Base-by-base conservation (phyloP, 176 grass and related monocot species). In the Tuctoria greenei region DNA sequence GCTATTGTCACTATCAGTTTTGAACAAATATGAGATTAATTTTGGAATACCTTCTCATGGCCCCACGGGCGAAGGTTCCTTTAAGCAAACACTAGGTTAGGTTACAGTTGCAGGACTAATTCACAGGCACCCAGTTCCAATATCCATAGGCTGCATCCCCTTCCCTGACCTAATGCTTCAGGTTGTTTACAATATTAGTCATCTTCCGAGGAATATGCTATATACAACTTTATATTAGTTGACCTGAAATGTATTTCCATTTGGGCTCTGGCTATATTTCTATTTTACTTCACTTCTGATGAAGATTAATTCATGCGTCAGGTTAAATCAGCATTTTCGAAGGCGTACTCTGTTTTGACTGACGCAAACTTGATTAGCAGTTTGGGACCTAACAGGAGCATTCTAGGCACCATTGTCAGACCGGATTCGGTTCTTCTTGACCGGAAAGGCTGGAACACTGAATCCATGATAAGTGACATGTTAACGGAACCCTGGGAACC, bases 241-340 rank as follows among this genome's bases (percentile, higher is more conserved):
- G 61, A n/a, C 11, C 27, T 40, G 40, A 83, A 61, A 56, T 69
- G 21, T 47, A 5, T 39, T 26, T 5, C 44, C 44, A 20, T 37
- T 38, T 36, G 43, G 36, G 18, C 10, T 4, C 45, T 47, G 45
- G 13, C 14, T 47, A 16, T 47, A 47, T 47, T 47, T 71, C 11
- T 72, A 23, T n/a, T 76, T 6, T 35, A 16, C 4, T 38, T 21
- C 37, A 78, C 11, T 64, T 67, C 23, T 77, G 25, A 87, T 72
- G 39, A 71, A 23, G 31, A 37, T 74, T 61, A 24, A 8, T 34
- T 75, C 36, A 67, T 79, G 62, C 17, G 71, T 38, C 87, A 99
- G 96, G 96, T 99, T 62, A 99, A 90, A 86, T 90, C 87, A 69
- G 92, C 96, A 79, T 92, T 99, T 92, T 82, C 87, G 6, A 88